A percentile compares a stretch with the other conserved stretches of the same genome.
Evolutionary conservation across 2,329 filamentous ascomycete genomes (phyloP).

Genomic region (Zymoseptoria passerinii): DNA sequence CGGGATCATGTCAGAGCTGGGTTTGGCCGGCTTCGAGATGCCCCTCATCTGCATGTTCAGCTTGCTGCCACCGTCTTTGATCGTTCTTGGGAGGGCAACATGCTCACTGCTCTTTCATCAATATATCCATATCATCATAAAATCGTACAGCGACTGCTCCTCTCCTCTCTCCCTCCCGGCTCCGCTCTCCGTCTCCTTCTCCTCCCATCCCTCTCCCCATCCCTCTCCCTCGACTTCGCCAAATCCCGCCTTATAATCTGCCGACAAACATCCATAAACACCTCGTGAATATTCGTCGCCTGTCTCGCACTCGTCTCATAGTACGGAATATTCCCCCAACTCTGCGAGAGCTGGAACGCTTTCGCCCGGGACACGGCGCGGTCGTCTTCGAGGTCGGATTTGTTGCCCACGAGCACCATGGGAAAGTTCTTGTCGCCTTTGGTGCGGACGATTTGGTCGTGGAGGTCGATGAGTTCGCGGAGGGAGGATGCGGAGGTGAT

Average conservation of each 20-base stretch:
- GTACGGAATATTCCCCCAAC: constrained; percentile 79
- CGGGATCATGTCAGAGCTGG: not conserved
- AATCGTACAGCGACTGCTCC: constrained; percentile 16
- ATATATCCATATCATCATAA: constrained; percentile 8
- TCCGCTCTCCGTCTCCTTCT: constrained; percentile 5
- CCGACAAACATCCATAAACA: constrained; percentile 49
- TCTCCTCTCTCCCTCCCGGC: constrained; percentile 4
- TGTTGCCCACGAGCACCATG: constrained; percentile 88
- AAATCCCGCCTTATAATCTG: constrained; percentile 31
- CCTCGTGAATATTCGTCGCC: constrained; percentile 80
- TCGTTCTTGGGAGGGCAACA: not conserved
- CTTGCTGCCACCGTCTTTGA: no score
- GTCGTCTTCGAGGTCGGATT: constrained; percentile 81
- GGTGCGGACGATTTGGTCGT: constrained; percentile 84
- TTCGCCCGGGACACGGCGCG: constrained; percentile 67
- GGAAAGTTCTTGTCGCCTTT: constrained; percentile 60
- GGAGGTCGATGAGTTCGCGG: constrained; percentile 68
- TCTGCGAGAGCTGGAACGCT: constrained; percentile 76
- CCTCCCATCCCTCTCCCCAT: constrained; percentile 12
- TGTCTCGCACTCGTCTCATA: constrained; percentile 82
- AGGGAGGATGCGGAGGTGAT: constrained; percentile 82
- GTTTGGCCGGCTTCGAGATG: not conserved
- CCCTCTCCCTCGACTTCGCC: constrained; percentile 10
- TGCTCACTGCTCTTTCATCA: not conserved
- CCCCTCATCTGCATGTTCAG: no score